A percentile compares a stretch with the other conserved stretches of the same genome.
Evolutionary conservation across 176 grass and related monocot species (phyloP).

Genomic region (Panicum miliaceum): DNA sequence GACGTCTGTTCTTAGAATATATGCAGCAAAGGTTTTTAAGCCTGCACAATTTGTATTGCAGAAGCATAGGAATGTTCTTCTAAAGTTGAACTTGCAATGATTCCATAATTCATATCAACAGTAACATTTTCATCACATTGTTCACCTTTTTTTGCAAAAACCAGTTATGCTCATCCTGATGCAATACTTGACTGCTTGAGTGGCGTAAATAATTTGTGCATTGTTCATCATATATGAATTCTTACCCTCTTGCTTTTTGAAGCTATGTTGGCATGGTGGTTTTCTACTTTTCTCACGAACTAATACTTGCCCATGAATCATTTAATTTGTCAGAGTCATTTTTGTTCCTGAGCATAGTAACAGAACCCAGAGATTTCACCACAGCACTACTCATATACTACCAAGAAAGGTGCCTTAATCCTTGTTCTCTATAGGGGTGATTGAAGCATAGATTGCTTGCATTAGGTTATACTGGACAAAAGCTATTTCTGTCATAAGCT

Average conservation of each 20-base stretch:
- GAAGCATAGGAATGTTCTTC: not conserved
- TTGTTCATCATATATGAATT: slow-evolving; percentile 11
- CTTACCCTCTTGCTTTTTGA: not conserved
- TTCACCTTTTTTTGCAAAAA: not conserved
- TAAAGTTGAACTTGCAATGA: not conserved
- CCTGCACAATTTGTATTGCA: not conserved
- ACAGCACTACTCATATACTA: not conserved
- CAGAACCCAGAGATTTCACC: not conserved
- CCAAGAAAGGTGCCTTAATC: slow-evolving; percentile 17
- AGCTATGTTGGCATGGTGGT: not conserved
- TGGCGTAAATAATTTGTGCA: not conserved
- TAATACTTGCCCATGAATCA: not conserved
- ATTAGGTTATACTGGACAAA: not conserved
- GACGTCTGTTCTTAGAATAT: not conserved
- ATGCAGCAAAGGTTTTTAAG: not conserved
- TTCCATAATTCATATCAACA: not conserved
- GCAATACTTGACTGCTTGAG: not conserved
- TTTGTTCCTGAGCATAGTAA: not conserved
- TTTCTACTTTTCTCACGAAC: slow-evolving; percentile 23
- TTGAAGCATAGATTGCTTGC: slow-evolving; percentile 9
- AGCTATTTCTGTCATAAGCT: slow-evolving; percentile 1
- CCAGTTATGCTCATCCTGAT: not conserved
- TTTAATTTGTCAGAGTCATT: not conserved
- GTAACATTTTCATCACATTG: not conserved
- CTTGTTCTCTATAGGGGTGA: slow-evolving; percentile 9